Evolutionary conservation across 2,329 filamentous ascomycete species (phyloP).

Genomic region (Colletotrichum sp.): DNA sequence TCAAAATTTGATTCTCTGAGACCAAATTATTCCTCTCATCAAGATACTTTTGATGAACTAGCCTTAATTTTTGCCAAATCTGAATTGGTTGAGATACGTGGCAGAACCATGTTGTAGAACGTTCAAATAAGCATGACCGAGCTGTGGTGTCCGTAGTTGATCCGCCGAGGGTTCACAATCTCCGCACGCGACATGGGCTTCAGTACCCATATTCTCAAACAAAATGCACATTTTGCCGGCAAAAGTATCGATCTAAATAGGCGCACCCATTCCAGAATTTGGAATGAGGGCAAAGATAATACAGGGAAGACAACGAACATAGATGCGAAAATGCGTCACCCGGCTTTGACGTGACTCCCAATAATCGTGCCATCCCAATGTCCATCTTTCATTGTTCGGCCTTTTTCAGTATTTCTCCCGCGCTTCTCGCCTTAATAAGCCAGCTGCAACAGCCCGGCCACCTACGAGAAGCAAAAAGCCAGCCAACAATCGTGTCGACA

Average conservation of each 20-base stretch:
- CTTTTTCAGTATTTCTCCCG: not conserved
- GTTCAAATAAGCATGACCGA: not conserved
- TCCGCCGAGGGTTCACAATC: not conserved
- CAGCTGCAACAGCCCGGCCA: not conserved
- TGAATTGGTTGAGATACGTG: not conserved
- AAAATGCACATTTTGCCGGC: not conserved
- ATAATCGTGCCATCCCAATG: not conserved
- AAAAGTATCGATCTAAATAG: not conserved
- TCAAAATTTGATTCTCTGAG: not conserved
- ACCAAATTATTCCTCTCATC: not conserved
- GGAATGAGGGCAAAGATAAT: not conserved
- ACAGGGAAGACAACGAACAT: not conserved
- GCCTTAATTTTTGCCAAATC: not conserved
- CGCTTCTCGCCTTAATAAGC: not conserved
- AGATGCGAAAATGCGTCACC: not conserved
- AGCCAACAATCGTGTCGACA: not conserved
- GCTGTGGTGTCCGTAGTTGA: not conserved
- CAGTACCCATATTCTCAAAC: not conserved
- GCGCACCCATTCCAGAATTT: not conserved
- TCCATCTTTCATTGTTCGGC: not conserved
- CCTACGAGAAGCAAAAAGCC: not conserved
- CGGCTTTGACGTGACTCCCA: not conserved
- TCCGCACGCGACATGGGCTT: not conserved
- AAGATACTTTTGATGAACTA: not conserved
- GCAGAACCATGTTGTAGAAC: not conserved